Evolutionary conservation across 2,329 filamentous ascomycete genomes (phyloP), one percentile per base, ranked within the genome.

Genomic region (Sporothrix brunneoviolacea): DNA sequence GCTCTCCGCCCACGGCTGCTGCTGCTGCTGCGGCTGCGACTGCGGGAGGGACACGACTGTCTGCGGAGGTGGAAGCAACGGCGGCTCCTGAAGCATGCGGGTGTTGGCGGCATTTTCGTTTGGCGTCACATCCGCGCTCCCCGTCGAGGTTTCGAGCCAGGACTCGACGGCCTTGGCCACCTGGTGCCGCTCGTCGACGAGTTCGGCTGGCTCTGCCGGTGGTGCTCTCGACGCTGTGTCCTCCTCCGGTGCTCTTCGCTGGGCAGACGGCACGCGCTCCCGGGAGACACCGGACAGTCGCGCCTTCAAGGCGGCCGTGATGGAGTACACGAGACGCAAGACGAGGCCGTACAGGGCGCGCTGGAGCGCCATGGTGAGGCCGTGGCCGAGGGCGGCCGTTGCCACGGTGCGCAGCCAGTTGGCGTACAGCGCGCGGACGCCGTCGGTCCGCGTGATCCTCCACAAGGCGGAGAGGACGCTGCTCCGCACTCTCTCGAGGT

Each of bases 291-390:
- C 15, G 9, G 15, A 7, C 12, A 12, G 35, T 18, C 45, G 44
- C 12, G 33, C 44, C 36, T 50, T 37, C 24, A 75, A 55, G 4
- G 72, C 55, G 21, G 70, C 70, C n/a, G 86, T 66, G 2, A 85
- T 62, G 7, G 82, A 61, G 57, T 88, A 86, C 67, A 91, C 94
- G 4, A 84, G 60, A 55, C 80, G 79, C 53, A 94, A 78, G 50
- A 95, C 79, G 15, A 83, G 65, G 24, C 78, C 74, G 63, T 95
- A 87, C 8, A 93, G 78, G 5, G 79, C 70, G 50, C 91, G 87
- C 67, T 95, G 95, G 52, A 87, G 81, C 48, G 91, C 70, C 87
- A 95, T 95, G 1, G 89, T 91, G 46, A 90, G 77, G 0, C 90
- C 90, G 60, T 95, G 89, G 19, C 82, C 83, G 60, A 95, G 83